Evolutionary conservation across 345 rosid genomes (phyloP), one percentile per base, ranked within the genome.

Genomic region (Iberis pinnata): DNA sequence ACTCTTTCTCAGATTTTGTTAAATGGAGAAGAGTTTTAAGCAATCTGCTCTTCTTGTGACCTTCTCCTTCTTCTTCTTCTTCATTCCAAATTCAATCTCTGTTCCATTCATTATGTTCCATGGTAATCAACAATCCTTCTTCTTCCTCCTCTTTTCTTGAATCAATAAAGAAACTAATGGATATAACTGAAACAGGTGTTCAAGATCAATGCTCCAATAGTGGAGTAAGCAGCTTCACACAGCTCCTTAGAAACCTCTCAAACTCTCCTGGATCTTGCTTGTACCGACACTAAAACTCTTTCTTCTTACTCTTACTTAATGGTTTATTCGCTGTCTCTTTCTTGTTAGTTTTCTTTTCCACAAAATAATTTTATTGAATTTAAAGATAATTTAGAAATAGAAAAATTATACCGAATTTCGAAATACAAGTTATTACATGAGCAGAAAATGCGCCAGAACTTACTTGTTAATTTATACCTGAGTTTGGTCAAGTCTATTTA

Each of bases 311-410:
- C 58, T 49, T 35, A 32, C 22, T 26, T n/a, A 49, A 56, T 32
- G 4, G 29, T 26, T 26, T 26, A 26, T 3, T 36, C 3, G 0
- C 10, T 2, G 5, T n/a, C 12, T 19, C 17, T 42, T 13, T 9
- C 4, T 12, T 42, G 11, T 61, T 13, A 36, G 29, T 26, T n/a
- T n/a, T n/a, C n/a, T n/a, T n/a, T n/a, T n/a, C n/a, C n/a, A n/a
- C n/a, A n/a, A n/a, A n/a, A n/a, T 26, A n/a, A n/a, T n/a, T n/a
- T n/a, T n/a, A n/a, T n/a, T n/a, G n/a, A n/a, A n/a, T n/a, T n/a
- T n/a, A n/a, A n/a, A n/a, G n/a, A n/a, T n/a, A n/a, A 7, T 74
- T 84, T 93, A 70, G 98, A 92, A 83, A 55, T 87, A 63, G 96
- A 95, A 65, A 65, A 58, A n/a, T n/a, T n/a, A n/a, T n/a, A n/a